These are phyloP conservation scores for Cokeromyces recurvatus DNA, from an alignment of 371 early-diverging fungal species.

Conservation along the genomic window DNA sequence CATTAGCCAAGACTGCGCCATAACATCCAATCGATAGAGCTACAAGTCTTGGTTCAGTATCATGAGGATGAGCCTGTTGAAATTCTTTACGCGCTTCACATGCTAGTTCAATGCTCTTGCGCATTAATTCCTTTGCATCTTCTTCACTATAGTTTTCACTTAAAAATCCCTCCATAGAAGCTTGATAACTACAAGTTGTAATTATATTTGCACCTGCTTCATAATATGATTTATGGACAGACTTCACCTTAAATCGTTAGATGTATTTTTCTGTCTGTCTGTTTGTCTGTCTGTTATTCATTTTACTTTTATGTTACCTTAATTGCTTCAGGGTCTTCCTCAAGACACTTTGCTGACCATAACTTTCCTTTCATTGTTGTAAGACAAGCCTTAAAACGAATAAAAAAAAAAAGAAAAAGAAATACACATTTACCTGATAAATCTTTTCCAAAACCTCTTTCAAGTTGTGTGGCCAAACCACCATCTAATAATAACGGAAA, in stretches of 20 bases:
- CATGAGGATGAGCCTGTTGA: constrained; percentile 14
- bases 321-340: constrained; percentile 44
- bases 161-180: constrained; percentile 33
- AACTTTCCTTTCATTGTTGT: constrained; percentile 27
- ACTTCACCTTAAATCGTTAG: constrained; percentile 5
- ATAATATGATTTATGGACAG: constrained; percentile 40
- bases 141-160: constrained; percentile 25
- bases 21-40: constrained; percentile 58
- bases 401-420: background rate
- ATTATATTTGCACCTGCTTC: constrained; percentile 47
- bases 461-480: constrained; percentile 47
- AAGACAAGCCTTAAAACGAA: too few relatives aligned
- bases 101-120: constrained; percentile 35
- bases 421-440: constrained; percentile 22
- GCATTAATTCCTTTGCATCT: constrained; percentile 29
- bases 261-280: background rate
- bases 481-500: constrained; percentile 48
- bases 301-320: constrained; percentile 17
- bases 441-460: constrained; percentile 32
- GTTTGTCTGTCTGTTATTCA: background rate
- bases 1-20: constrained; percentile 55
- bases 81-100: constrained; percentile 36
- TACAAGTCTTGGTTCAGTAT: constrained; percentile 16
- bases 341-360: constrained; percentile 46
- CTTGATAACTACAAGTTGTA: constrained; percentile 50